Evolutionary conservation across 2,329 filamentous ascomycete species (phyloP).

Genomic region (Madurella fahalii): DNA sequence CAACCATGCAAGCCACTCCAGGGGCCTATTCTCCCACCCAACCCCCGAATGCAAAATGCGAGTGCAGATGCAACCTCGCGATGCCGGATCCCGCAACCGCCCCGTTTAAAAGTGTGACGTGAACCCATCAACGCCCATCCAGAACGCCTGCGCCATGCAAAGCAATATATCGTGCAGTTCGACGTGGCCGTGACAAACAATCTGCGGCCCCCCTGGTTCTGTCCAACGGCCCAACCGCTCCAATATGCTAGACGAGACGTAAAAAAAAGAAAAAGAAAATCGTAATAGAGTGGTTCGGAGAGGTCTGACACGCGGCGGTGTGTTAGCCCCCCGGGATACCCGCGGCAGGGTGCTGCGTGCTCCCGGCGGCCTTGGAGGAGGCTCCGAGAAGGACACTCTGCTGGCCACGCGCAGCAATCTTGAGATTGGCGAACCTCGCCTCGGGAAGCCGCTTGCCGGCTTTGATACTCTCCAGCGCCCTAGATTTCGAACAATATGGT

Average conservation of each 20-base stretch:
- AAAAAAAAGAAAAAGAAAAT: not conserved
- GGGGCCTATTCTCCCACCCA: slow-evolving; percentile 6
- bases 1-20: slow-evolving; percentile 9
- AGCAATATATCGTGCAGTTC: slow-evolving; percentile 22
- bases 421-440: slow-evolving; percentile 62
- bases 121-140: slow-evolving; percentile 10
- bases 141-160: slow-evolving; percentile 16
- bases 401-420: slow-evolving; percentile 59
- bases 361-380: slow-evolving; percentile 26
- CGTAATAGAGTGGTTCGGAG: not conserved
- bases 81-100: slow-evolving; percentile 13
- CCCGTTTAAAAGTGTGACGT: slow-evolving; percentile 11
- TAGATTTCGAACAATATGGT: slow-evolving; percentile 30
- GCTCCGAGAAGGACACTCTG: slow-evolving; percentile 57
- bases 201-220: slow-evolving; percentile 7
- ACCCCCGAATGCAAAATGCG: slow-evolving; percentile 8
- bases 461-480: slow-evolving; percentile 80
- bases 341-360: slow-evolving; percentile 16
- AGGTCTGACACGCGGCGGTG: slow-evolving; percentile 5
- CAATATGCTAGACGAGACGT: not conserved
- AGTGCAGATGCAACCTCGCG: slow-evolving; percentile 11
- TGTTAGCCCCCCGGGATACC: slow-evolving; percentile 5
- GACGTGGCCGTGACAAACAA: slow-evolving; percentile 19
- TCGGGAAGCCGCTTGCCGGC: slow-evolving; percentile 71
- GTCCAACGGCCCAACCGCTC: slow-evolving; percentile 4